Conservation (phyloP, 352 stramenopile genomes). For the Aphanomyces cochlioides region DNA sequence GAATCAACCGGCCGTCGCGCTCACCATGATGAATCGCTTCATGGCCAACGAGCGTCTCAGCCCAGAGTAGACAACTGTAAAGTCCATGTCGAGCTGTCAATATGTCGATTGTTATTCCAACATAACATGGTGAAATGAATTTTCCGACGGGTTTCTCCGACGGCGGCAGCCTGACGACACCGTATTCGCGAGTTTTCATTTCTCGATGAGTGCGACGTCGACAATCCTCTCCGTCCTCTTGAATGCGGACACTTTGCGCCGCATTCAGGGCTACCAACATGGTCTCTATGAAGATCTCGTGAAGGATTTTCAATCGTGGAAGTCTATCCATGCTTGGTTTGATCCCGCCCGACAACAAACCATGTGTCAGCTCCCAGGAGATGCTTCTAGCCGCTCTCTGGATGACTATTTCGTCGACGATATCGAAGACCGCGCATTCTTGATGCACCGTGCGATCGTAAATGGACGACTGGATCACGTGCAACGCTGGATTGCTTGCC, state of each 20-base stretch:
- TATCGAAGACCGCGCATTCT: background rate
- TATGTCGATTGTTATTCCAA: too few species aligned
- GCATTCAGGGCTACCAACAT: background rate
- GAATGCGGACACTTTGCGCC: background rate
- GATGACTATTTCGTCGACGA: conserved; percentile 15
- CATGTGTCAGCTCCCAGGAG: background rate
- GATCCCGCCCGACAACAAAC: conserved; percentile 4
- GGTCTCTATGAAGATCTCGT: conserved; percentile 1
- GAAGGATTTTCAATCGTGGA: background rate
- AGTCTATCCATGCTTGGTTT: background rate
- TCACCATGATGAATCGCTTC: conserved; percentile 29
- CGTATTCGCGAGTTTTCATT: background rate
- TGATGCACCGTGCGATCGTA: conserved; percentile 2
- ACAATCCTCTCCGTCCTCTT: background rate
- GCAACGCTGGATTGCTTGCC: background rate
- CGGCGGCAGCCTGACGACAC: background rate
- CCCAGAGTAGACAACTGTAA: too few species aligned
- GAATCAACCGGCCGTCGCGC: conserved; percentile 21
- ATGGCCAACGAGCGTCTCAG: background rate
- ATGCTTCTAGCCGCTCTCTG: background rate
- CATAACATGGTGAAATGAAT: background rate
- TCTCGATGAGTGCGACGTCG: background rate
- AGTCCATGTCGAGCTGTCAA: too few species aligned
- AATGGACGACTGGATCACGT: background rate
- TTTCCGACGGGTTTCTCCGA: conserved; percentile 1